Conservation (phyloP, 2,329 filamentous ascomycete genomes). For the Zymoseptoria ardabiliae region DNA sequence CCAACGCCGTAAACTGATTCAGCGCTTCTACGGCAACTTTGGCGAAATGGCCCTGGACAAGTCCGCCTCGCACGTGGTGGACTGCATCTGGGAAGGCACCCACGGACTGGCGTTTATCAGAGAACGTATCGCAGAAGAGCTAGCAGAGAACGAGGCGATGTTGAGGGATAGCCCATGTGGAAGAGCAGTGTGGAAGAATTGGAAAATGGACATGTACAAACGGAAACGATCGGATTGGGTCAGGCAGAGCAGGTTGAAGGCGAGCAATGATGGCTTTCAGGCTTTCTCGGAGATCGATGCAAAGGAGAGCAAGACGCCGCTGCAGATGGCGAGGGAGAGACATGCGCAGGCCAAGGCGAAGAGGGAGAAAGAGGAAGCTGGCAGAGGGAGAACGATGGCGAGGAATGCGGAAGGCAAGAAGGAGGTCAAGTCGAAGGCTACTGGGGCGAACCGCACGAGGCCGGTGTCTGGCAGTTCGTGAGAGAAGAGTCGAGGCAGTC, state of each 20-base stretch:
- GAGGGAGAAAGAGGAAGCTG: conserved; percentile 25
- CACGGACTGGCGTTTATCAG: conserved; percentile 59
- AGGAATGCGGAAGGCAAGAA: conserved; percentile 3
- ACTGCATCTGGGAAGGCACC: conserved; percentile 58
- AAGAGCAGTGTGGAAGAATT: conserved; percentile 64
- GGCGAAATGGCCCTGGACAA: conserved; percentile 54
- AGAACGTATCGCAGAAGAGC: conserved; percentile 58
- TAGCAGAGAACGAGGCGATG: conserved; percentile 51
- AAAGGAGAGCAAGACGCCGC: conserved; percentile 32
- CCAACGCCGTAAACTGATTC: conserved; percentile 56
- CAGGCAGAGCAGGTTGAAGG: conserved; percentile 48
- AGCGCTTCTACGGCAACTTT: conserved; percentile 56
- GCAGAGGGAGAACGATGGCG: conserved; percentile 6
- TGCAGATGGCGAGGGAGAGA: conserved; percentile 52
- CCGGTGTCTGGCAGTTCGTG: background rate
- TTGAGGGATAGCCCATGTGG: conserved; percentile 60
- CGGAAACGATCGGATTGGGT: conserved; percentile 58
- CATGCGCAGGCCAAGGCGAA: conserved; percentile 43
- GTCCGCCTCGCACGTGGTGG: conserved; percentile 60
- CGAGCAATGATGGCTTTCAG: conserved; percentile 45
- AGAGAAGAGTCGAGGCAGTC: background rate
- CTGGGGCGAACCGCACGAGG: background rate
- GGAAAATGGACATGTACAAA: conserved; percentile 66
- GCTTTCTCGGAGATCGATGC: conserved; percentile 42
- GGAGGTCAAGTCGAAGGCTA: background rate